Base-by-base conservation (phyloP, 2,329 filamentous ascomycete species). In the Parastagonospora nodorum region DNA sequence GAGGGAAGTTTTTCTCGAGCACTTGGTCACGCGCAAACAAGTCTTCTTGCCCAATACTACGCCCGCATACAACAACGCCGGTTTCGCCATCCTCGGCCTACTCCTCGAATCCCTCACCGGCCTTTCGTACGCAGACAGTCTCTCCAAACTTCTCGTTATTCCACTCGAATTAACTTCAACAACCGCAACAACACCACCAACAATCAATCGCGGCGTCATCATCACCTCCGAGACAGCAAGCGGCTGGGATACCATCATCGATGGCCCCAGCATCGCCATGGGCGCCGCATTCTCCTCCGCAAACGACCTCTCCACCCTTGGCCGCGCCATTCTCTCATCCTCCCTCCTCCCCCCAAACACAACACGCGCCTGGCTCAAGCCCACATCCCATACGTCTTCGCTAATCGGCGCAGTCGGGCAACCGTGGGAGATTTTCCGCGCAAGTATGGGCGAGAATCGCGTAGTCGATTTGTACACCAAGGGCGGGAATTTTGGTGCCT, bases 61-160 rank as follows among this genome's bases (percentile, higher is more conserved):
- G 2, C 79, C 81, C 0, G 68, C 74, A 2, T 84, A 84, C 61
- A 78, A 80, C 27, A 82, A 83, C 55, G 66, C 76, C 2, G 79
- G 72, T 1, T 78, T 79, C 15, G 65, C 74, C 1, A 50, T 81
- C 2, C 72, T 82, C 1, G 78, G 77, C 2, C 64, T 77, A 1
- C 77, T 77, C 0, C 66, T 83, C 0, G 77, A 81, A 51, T 72
- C 72, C 5, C 71, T 78, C 0, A 78, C 76, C 0, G 74, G 75
- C 4, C 73, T 72, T 40, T 56, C 74, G 0, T 75, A 77, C 14
- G 63, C 67, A 1, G 66, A 79, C 1, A 31, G 5, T 12, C 66
- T 79, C 3, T 68, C 77, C 9, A 60, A 74, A n/a, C 56, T 74
- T 10, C 74, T 84, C 33, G 72, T 78, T 30, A 66, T 75, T 8